These are phyloP conservation scores for Cercospora sp. DNA, from an alignment of 2,329 filamentous ascomycete species.

Conservation along the genomic window DNA sequence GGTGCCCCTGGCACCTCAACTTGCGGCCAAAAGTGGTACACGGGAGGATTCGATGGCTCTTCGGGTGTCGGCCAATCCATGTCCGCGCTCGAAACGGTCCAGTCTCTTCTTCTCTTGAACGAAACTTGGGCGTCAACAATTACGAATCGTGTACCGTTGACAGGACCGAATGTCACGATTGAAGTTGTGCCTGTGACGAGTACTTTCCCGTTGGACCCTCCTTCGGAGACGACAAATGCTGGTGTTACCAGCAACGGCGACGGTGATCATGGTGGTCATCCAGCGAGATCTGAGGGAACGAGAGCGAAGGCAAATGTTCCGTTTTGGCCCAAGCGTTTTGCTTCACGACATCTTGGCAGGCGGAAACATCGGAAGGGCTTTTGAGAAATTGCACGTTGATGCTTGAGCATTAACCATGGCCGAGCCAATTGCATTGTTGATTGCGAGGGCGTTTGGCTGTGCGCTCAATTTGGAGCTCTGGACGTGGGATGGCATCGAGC, in stretches of 20 bases:
- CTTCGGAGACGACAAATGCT: conserved; percentile 19
- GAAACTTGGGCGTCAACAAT: conserved; percentile 6
- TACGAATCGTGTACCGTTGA: conserved; percentile 15
- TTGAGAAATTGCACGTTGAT: not conserved
- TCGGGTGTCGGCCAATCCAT: conserved; percentile 48
- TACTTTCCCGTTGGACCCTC: conserved; percentile 27
- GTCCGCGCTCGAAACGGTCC: conserved; percentile 48
- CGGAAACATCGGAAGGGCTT: not conserved
- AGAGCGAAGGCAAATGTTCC: not conserved
- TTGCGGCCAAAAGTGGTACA: conserved; percentile 51
- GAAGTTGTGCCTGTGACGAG: conserved; percentile 25
- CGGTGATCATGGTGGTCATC: not conserved
- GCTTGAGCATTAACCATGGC: not conserved
- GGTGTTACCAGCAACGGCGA: not conserved
- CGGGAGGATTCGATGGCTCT: conserved; percentile 45
- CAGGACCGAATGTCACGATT: conserved; percentile 25
- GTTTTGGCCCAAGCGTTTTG: not conserved
- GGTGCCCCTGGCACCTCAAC: conserved; percentile 43
- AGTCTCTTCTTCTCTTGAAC: conserved; percentile 43
- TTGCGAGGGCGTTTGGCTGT: not conserved
- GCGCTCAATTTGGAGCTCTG: not conserved
- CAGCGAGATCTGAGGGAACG: not conserved
- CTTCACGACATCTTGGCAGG: not conserved
- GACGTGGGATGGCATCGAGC: not conserved
- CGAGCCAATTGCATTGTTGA: not conserved